Percentiles rank a stretch among this genome's conserved stretches.
Conservation (phyloP, 352 stramenopile species). For the Peronospora belbahrii region DNA sequence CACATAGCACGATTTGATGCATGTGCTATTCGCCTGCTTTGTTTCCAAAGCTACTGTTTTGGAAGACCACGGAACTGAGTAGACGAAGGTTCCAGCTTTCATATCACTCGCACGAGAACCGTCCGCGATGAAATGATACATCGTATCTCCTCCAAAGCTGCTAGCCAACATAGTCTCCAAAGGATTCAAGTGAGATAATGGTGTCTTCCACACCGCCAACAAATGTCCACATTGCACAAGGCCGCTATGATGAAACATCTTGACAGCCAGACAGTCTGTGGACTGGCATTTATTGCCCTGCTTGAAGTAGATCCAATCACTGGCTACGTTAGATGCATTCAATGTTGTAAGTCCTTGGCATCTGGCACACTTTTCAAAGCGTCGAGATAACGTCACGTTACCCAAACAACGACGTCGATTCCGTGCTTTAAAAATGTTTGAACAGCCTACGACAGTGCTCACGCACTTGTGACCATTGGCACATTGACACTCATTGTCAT, state of each 20-base stretch:
- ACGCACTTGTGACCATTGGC: constrained; percentile 42
- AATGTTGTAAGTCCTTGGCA: constrained; percentile 41
- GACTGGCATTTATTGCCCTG: constrained; percentile 42
- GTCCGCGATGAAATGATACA: constrained; percentile 72
- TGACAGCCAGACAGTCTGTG: constrained; percentile 48
- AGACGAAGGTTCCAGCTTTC: constrained; percentile 59
- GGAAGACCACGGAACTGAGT: constrained; percentile 30
- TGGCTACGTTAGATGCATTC: constrained; percentile 39
- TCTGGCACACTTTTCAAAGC: constrained; percentile 46
- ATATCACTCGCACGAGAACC: constrained; percentile 56
- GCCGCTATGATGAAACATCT: constrained; percentile 50
- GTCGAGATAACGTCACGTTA: constrained; percentile 31
- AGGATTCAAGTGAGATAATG: constrained; percentile 10
- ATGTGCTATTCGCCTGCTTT: constrained; percentile 28
- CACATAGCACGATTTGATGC: constrained; percentile 50
- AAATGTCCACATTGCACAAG: constrained; percentile 65
- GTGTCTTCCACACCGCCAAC: constrained; percentile 62
- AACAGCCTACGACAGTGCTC: constrained; percentile 57
- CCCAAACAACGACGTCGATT: constrained; percentile 65
- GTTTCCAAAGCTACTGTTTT: constrained; percentile 15
- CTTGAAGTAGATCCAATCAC: constrained; percentile 73
- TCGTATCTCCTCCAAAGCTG: constrained; percentile 10
- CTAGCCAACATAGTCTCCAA: constrained; percentile 8
- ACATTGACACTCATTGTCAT: constrained; percentile 50
- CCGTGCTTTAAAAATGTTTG: constrained; percentile 59